Percentiles rank a stretch among this genome's conserved stretches.
These are phyloP conservation scores for Stachybotrys chartarum DNA, from an alignment of 2,329 filamentous ascomycete species.

Conservation along the genomic window DNA sequence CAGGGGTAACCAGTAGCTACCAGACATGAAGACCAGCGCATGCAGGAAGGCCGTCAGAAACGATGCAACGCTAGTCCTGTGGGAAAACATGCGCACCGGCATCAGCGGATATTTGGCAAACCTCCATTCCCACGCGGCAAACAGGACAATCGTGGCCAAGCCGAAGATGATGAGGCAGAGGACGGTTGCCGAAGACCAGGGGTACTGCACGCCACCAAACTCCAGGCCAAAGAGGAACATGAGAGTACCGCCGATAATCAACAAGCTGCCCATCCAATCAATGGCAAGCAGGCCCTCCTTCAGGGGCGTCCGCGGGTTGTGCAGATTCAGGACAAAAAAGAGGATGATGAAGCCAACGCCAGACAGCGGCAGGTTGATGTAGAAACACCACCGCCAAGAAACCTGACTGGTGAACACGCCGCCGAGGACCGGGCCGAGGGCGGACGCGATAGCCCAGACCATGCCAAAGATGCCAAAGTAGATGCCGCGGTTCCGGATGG, in stretches of 20 bases:
- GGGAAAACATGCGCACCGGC: conserved; percentile 63
- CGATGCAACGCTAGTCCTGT: conserved; percentile 57
- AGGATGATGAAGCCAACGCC: conserved; percentile 40
- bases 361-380: conserved; percentile 51
- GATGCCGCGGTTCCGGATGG: conserved; percentile 40
- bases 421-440: conserved; percentile 61
- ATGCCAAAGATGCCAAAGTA: conserved; percentile 47
- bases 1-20: conserved; percentile 73
- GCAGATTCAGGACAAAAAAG: conserved; percentile 58
- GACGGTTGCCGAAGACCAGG: conserved; percentile 69
- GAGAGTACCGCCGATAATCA: conserved; percentile 69
- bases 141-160: conserved; percentile 52
- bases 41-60: conserved; percentile 65
- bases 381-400: conserved; percentile 65
- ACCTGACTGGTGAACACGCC: conserved; percentile 58
- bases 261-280: conserved; percentile 48
- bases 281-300: conserved; percentile 55
- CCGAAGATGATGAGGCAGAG: conserved; percentile 76
- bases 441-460: conserved; percentile 58
- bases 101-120: conserved; percentile 73
- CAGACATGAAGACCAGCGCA: conserved; percentile 69
- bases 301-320: conserved; percentile 59
- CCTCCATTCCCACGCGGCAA: conserved; percentile 66
- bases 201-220: conserved; percentile 68
- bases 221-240: conserved; percentile 85